Conservation (phyloP, 805 yeast species). For the Diddensiella santjacobensis region DNA sequence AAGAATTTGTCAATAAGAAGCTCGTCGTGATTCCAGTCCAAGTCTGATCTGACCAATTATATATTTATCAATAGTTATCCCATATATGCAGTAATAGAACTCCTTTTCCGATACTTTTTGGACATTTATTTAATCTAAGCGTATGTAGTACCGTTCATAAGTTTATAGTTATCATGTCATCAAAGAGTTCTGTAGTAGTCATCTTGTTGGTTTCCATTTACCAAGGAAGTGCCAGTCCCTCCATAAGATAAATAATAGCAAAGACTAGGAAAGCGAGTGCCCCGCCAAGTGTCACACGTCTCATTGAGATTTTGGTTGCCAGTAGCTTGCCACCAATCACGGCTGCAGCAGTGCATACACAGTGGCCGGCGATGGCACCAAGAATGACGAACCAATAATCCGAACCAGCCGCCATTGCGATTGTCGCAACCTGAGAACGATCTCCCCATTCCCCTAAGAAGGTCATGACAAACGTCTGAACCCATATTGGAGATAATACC, state of each 20-base stretch:
- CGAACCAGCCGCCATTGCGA: slow-evolving; percentile 97
- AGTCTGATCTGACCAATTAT: no score
- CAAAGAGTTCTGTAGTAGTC: no score
- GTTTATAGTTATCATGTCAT: no score
- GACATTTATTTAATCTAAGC: no score
- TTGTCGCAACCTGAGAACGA: slow-evolving; percentile 95
- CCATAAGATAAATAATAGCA: slow-evolving; percentile 73
- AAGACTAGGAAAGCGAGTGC: slow-evolving; percentile 81
- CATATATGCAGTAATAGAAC: no score
- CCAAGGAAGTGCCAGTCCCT: slow-evolving; percentile 36
- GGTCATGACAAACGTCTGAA: slow-evolving; percentile 92
- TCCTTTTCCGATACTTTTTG: no score
- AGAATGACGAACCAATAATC: slow-evolving; percentile 83
- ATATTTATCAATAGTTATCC: no score
- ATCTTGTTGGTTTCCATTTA: no score
- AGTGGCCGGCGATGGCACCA: slow-evolving; percentile 90
- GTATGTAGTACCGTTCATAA: no score
- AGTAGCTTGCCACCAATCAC: slow-evolving; percentile 87
- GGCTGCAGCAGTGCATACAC: slow-evolving; percentile 83
- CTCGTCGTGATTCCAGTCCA: background rate
- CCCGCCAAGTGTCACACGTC: slow-evolving; percentile 89
- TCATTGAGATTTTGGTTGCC: slow-evolving; percentile 85
- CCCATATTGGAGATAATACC: slow-evolving; percentile 82
- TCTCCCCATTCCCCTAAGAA: slow-evolving; percentile 99
- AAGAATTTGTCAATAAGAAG: slow-evolving; percentile 67